Evolutionary conservation across 257 asterid species (phyloP).

Genomic region (Knoxia roxburghii): DNA sequence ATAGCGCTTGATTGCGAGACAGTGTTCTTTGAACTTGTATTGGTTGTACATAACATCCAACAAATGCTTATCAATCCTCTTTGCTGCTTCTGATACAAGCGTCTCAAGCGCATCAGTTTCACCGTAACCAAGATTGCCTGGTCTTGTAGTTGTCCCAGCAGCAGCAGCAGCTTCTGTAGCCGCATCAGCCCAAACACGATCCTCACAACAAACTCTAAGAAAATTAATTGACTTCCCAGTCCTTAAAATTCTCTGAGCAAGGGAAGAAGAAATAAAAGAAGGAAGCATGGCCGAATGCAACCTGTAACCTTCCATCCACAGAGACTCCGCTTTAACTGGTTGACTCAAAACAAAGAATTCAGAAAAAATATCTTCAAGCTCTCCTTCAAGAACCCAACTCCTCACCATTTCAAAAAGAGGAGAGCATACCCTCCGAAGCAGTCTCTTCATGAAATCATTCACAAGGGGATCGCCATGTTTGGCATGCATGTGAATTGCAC

Average conservation of each 20-base stretch:
- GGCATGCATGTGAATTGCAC: conserved; percentile 96
- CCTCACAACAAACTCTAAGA: conserved; percentile 96
- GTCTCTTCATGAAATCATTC: conserved; percentile 80
- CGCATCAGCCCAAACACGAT: conserved; percentile 94
- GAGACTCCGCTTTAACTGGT: conserved; percentile 93
- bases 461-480: conserved; percentile 98
- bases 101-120: conserved; percentile 97
- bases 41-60: conserved; percentile 74
- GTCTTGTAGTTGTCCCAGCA: conserved; percentile 85
- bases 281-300: conserved; percentile 94
- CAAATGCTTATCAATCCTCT: conserved; percentile 82
- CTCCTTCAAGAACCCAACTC: conserved; percentile 99
- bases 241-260: conserved; percentile 88
- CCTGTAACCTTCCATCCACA: conserved; percentile 97
- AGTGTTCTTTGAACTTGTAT: conserved; percentile 90
- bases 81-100: conserved; percentile 85
- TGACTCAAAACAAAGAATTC: conserved; percentile 91
- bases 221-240: conserved; percentile 96
- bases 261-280: conserved; percentile 76
- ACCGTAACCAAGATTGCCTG: conserved; percentile 91
- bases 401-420: conserved; percentile 99
- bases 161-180: conserved; percentile 90
- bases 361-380: conserved; percentile 86
- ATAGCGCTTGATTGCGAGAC: conserved; percentile 95
- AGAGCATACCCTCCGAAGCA: conserved; percentile 85